phyloP scores from a whole-genome alignment of 129 eudicot species.

The Kitagawia praeruptora region DNA sequence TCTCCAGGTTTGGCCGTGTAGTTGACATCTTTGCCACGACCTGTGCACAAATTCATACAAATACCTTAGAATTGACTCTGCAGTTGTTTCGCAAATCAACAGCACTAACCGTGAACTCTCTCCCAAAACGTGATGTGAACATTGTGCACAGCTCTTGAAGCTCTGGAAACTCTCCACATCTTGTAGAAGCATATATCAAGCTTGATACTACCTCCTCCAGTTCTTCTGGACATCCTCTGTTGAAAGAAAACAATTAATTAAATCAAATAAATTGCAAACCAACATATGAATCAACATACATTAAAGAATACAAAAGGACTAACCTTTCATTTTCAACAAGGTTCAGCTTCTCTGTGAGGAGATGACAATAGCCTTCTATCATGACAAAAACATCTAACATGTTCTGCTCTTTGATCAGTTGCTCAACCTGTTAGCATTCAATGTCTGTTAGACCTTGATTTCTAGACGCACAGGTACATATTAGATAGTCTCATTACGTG shows the following conservation, averaged over 20 bases:
- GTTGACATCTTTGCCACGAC: constrained; percentile 69
- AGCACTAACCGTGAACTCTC: constrained; percentile 48
- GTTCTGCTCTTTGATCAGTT: constrained; percentile 82
- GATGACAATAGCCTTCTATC: constrained; percentile 56
- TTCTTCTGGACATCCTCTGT: constrained; percentile 70
- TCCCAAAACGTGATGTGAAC: constrained; percentile 54
- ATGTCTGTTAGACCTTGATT: neutral
- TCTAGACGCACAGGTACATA: neutral
- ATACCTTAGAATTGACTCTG: constrained; percentile 51
- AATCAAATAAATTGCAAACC: neutral
- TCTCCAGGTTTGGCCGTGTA: constrained; percentile 55
- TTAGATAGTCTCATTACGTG: too few species aligned
- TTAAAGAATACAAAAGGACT: neutral
- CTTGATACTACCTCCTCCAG: constrained; percentile 59
- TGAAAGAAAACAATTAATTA: neutral
- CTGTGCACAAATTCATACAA: constrained; percentile 24
- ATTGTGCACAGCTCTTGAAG: constrained; percentile 65
- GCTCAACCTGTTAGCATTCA: constrained; percentile 46
- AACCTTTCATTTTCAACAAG: constrained; percentile 59
- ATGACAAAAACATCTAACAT: constrained; percentile 71
- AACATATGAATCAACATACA: neutral
- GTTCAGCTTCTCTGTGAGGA: constrained; percentile 46
- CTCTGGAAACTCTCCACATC: constrained; percentile 90
- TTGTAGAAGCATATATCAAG: constrained; percentile 60
- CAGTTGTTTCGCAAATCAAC: constrained; percentile 47